Evolutionary conservation across 78 protist genomes (phyloP), one percentile per base, ranked within the genome.

Genomic region (Isochrysis galbana): DNA sequence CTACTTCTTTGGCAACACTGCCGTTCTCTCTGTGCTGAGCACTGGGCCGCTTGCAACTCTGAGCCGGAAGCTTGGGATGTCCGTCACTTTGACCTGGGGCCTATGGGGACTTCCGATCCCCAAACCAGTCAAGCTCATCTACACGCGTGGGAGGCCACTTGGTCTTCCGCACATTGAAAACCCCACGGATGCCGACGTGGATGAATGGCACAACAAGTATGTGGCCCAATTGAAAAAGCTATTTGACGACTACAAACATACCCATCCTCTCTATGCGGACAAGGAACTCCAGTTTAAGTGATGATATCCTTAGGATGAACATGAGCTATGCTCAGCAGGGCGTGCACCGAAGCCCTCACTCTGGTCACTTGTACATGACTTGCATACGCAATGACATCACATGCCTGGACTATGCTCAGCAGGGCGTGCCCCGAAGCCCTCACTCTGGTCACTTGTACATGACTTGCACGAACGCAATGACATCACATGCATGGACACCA

Each of bases 81-180:
- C 87, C 14, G 47, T 78, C 51, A 78, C 87, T 34, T 19, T 42
- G 54, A 42, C 42, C 51, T 78, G 87, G 87, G 87, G 87, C 51
- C 87, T 45, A 3, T 78, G 10, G n/a, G 87, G 51, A 21, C 87
- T 78, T 32, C 87, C 87, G 23, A 48, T 78, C 25, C 87, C 87
- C 11, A 39, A 42, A 36, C n/a, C 47, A 4, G 51, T 39, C n/a
- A 1, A 1, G 87, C 87, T 78, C 26, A 21, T 42, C 26, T 78
- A 78, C 87, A 48, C 51, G n/a, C 87, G 87, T 32, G 87, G 87
- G 54, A 39, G 42, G 83, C 83, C 83, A 21, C 51, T 78, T 36
- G 87, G 47, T 36, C 7, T 17, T 23, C 87, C 87, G 2, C 51
- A 78, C 29, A 78, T 77, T 29, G 47, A 17, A 2, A 46, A 78